Evolutionary conservation across 1,284 basidiomycete genomes (phyloP).

Genomic region (Pseudozyma sp.): DNA sequence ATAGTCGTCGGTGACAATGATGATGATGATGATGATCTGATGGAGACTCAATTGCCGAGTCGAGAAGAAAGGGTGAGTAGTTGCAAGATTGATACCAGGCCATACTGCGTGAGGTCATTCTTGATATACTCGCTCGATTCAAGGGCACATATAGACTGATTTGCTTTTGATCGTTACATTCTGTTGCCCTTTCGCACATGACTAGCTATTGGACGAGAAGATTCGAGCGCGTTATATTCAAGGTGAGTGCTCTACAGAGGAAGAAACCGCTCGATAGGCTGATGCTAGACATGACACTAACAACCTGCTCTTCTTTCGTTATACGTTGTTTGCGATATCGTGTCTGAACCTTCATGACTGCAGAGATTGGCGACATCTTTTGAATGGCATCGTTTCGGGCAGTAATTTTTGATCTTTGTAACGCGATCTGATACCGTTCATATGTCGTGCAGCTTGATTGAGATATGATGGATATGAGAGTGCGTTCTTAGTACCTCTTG

Average conservation of each 20-base stretch:
- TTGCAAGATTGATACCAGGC: background rate
- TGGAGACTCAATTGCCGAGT: conserved; percentile 27
- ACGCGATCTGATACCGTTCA: background rate
- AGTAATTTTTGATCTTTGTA: background rate
- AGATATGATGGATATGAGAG: background rate
- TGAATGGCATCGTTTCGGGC: background rate
- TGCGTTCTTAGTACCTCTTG: no score
- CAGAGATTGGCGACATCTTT: conserved; percentile 59
- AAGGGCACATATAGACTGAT: background rate
- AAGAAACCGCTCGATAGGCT: background rate
- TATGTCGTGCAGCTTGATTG: background rate
- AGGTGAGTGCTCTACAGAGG: conserved; percentile 25
- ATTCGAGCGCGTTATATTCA: conserved; percentile 55
- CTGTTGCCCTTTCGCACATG: background rate
- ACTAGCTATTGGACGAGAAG: conserved; percentile 51
- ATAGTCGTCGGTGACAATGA: background rate
- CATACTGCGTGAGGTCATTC: background rate
- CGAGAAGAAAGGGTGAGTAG: conserved; percentile 30
- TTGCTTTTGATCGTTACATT: background rate
- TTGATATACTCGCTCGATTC: background rate
- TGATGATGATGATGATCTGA: conserved; percentile 31
- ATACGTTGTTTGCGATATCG: background rate
- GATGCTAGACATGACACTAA: no score
- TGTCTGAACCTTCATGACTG: background rate
- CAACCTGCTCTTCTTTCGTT: background rate